These are phyloP conservation scores for Penicillium coffeae DNA, from an alignment of 495 filamentous ascomycete genomes.

Conservation along the genomic window DNA sequence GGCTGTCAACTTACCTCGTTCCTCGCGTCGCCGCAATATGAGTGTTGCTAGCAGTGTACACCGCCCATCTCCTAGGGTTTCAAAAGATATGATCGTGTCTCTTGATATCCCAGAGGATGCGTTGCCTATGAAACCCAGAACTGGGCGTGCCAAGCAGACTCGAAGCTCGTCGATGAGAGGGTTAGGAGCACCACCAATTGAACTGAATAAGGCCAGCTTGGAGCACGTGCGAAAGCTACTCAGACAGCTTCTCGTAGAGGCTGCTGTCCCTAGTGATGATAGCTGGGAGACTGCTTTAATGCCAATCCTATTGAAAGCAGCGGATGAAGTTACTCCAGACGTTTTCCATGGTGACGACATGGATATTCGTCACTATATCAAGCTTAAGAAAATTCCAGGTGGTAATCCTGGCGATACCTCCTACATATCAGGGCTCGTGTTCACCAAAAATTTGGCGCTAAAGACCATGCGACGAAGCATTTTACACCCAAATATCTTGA, in stretches of 20 bases:
- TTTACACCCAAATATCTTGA: constrained; percentile 77
- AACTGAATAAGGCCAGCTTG: constrained; percentile 81
- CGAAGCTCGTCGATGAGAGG: constrained; percentile 85
- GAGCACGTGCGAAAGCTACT: constrained; percentile 84
- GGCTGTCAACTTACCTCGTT: constrained; percentile 48
- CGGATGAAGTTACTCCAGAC: constrained; percentile 92
- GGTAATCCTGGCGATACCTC: constrained; percentile 85
- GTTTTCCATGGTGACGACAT: constrained; percentile 87
- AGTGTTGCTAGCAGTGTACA: constrained; percentile 71
- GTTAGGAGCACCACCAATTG: constrained; percentile 64
- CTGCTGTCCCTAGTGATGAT: constrained; percentile 61
- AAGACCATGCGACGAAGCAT: constrained; percentile 94
- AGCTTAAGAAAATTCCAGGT: constrained; percentile 92
- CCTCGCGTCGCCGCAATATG: constrained; percentile 66
- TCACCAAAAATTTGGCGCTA: constrained; percentile 91
- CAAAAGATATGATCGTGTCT: constrained; percentile 39
- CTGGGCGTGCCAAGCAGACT: constrained; percentile 47
- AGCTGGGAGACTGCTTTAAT: constrained; percentile 91
- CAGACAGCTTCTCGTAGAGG: constrained; percentile 75
- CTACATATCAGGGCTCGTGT: constrained; percentile 93
- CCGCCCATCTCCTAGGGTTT: constrained; percentile 62
- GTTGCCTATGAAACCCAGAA: neutral
- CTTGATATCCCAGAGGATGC: constrained; percentile 24
- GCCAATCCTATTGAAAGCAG: constrained; percentile 86
- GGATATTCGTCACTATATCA: constrained; percentile 98